Conservation (phyloP, 73 alveolate species). For the Uronychia binucleata region DNA sequence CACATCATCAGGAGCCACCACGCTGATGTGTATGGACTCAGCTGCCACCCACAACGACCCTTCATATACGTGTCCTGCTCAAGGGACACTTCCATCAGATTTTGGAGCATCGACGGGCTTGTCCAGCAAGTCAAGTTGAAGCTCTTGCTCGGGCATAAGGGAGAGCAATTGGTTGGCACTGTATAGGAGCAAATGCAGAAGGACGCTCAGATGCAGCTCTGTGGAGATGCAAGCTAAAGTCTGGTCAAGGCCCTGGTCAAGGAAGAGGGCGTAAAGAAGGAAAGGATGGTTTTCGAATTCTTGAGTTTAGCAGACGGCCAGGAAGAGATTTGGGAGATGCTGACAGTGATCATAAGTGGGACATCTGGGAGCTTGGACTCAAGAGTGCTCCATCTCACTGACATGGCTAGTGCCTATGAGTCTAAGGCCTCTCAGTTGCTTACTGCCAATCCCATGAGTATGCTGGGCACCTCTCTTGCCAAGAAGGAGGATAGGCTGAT, state of each 20-base stretch:
- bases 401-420: constrained; percentile 22
- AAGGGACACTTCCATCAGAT: constrained; percentile 71
- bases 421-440: constrained; percentile 52
- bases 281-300: constrained; percentile 22
- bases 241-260: neutral
- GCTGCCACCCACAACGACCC: constrained; percentile 67
- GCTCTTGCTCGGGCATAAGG: constrained; percentile 9
- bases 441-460: constrained; percentile 27
- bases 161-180: constrained; percentile 21
- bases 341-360: constrained; percentile 20
- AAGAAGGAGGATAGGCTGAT: constrained; percentile 72
- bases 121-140: constrained; percentile 20
- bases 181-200: constrained; percentile 32
- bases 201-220: constrained; percentile 12
- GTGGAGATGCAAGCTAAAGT: constrained; percentile 36
- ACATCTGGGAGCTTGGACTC: constrained; percentile 18
- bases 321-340: constrained; percentile 51
- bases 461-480: constrained; percentile 45
- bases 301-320: constrained; percentile 53
- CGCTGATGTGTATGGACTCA: constrained; percentile 75
- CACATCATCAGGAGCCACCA: constrained; percentile 62
- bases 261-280: constrained; percentile 12
- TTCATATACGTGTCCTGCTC: constrained; percentile 77
- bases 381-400: constrained; percentile 47
- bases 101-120: constrained; percentile 57